Base-by-base conservation (phyloP, 1,284 basidiomycete species). In the Tranzscheliella williamsii region DNA sequence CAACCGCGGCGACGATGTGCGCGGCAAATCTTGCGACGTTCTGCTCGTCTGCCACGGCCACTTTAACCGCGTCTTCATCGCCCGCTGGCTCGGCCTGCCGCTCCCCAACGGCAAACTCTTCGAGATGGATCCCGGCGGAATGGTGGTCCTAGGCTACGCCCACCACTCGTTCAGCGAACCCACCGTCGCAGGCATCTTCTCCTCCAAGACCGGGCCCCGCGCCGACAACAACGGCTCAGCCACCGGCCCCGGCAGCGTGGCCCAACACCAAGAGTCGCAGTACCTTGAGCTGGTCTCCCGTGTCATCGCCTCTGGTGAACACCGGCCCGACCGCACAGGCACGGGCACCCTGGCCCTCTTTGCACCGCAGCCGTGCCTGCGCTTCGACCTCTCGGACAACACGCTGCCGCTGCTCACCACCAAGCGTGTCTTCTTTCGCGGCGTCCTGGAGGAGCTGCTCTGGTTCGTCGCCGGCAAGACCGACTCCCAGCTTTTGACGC, bases 401-500 rank as follows among this genome's bases (percentile, higher is more conserved):
- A 53, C 66, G 15, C 81, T 98, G 11, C 94, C 94, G 1, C 84
- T 98, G 15, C 82, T 97, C 32, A 97, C 94, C 12, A 98, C 94
- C 0, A 98, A 98, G 79, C 86, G 90, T 54, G 94, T 93, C 2
- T 97, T 96, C 76, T 81, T 88, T 20, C 87, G 90, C 27, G 93
- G 91, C 0, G 93, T 98, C 24, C 81, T 91, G 17, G 92, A 96
- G 76, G 94, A 98, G 74, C 85, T 98, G 0, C 83, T 98, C 5
- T 98, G 95, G 94, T 98, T 98, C 73, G 82, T 97, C 15, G 81
- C 83, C 18, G 94, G 93, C 1, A 84, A 82, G 18, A 97, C 94
- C 0, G 90, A 96, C 79, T 86, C 89, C 0, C 85, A 82, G 44
- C 69, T 87, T 0, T 84, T 98, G 24, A 85, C 86, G 0, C 82